These are phyloP conservation scores for Fusarium praegraminearum DNA, from an alignment of 2,329 filamentous ascomycete species.

Conservation along the genomic window DNA sequence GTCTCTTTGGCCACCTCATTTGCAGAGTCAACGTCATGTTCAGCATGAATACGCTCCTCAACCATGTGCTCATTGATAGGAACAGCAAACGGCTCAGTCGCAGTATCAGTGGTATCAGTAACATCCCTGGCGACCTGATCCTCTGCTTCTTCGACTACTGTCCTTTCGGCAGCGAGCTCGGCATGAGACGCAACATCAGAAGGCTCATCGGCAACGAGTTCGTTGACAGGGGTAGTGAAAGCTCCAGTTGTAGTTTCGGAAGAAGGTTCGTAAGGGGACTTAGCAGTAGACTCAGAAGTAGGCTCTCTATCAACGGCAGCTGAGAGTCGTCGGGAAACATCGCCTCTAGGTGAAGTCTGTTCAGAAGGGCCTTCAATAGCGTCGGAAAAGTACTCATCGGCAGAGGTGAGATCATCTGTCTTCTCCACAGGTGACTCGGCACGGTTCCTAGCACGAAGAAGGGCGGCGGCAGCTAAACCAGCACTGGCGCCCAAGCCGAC, in stretches of 20 bases:
- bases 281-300: neutral
- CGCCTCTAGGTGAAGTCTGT: constrained; percentile 30
- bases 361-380: constrained; percentile 47
- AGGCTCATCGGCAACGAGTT: constrained; percentile 1
- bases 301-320: neutral
- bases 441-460: constrained; percentile 37
- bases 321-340: constrained; percentile 4
- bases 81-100: neutral
- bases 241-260: neutral
- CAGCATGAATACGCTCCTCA: neutral
- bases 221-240: constrained; percentile 1
- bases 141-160: neutral
- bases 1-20: neutral
- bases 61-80: neutral
- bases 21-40: neutral
- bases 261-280: neutral
- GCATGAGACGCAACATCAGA: neutral
- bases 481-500: constrained; percentile 42
- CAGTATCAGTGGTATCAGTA: neutral
- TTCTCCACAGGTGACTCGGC: constrained; percentile 37
- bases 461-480: constrained; percentile 44
- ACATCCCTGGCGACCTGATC: neutral
- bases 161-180: neutral
- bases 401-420: constrained; percentile 51
- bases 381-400: constrained; percentile 55